Base-by-base conservation (phyloP, 2,329 filamentous ascomycete genomes). In the Neonectria magnoliae region DNA sequence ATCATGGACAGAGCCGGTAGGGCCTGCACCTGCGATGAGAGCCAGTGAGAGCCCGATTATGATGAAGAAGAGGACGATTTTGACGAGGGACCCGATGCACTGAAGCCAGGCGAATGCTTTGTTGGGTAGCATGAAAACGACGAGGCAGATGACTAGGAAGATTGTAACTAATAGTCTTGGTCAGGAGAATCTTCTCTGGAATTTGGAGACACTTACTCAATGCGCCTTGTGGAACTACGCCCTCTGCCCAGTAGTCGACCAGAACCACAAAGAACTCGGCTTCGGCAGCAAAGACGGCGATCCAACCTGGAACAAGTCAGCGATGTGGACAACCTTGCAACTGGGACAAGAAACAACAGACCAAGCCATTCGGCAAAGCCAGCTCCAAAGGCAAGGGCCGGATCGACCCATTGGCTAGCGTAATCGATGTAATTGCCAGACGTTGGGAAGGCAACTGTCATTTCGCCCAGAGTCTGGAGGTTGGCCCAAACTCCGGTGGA, bases 281-380 rank as follows among this genome's bases (percentile, higher is more conserved):
- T 56, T 69, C 68, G 2, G 67, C 57, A 7, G 68, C 61, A 2
- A 70, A 57, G 16, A 70, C 63, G 1, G 68, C 62, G 3, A 68
- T 68, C 68, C 68, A 70, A 5, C 68, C 62, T 70, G 14, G 25
- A 48, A 48, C 45, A n/a, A 29, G 25, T 48, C 16, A 48, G 45
- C 45, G 4, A 29, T 11, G 18, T 6, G 7, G 25, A 10, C 20
- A 47, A 47, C 5, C 3, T 5, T 16, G 22, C 22, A 10, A 5
- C 9, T 8, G 2, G 5, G 5, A 14, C 3, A 6, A 14, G 7
- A 18, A 31, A 47, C 25, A 45, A 64, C 66, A 13, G 25, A 70
- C 68, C 68, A 36, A 71, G 63, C 68, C 68, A 71, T 36, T 71
- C 66, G 6, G 69, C 69, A 29, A 71, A 71, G 11, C 69, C 69